Evolutionary conservation across 177 flowering plant genomes (phyloP).

Genomic region (Vitis hybrid): DNA sequence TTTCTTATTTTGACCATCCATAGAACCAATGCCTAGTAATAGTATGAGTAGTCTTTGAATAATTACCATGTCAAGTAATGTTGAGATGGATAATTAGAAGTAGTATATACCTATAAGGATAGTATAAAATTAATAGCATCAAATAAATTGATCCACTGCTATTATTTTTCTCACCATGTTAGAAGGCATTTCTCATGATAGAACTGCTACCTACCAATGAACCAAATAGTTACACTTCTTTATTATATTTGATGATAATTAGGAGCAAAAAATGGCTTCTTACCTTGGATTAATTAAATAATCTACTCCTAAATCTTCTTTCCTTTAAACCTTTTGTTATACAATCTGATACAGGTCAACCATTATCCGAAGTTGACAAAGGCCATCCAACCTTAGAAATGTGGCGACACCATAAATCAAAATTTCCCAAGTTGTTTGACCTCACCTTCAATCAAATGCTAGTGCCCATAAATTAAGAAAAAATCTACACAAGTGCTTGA

Average conservation of each 20-base stretch:
- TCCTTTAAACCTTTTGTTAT: conserved; percentile 44
- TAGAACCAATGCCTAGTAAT: too few species aligned
- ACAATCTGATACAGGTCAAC: conserved; percentile 46
- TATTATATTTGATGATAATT: not conserved
- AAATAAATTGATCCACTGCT: conserved; percentile 11
- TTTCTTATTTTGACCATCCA: too few species aligned
- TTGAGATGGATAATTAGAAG: too few species aligned
- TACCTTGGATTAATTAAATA: too few species aligned
- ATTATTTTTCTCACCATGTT: conserved; percentile 35
- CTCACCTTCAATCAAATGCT: conserved; percentile 16
- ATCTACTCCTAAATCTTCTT: not conserved
- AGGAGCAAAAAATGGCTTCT: not conserved
- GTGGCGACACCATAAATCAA: conserved; percentile 34
- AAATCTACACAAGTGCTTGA: not conserved
- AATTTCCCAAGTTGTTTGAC: conserved; percentile 20
- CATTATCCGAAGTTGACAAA: conserved; percentile 44
- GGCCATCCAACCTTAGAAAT: conserved; percentile 51
- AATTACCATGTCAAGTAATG: too few species aligned
- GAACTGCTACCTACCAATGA: conserved; percentile 29
- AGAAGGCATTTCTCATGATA: conserved; percentile 29
- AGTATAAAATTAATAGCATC: conserved; percentile 33
- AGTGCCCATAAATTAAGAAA: not conserved
- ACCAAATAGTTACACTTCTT: too few species aligned
- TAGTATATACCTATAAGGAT: too few species aligned
- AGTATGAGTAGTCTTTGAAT: too few species aligned